Evolutionary conservation across 148 eudicot genomes (phyloP), one percentile per base, ranked within the genome.

Genomic region (Polygonum maritimum): DNA sequence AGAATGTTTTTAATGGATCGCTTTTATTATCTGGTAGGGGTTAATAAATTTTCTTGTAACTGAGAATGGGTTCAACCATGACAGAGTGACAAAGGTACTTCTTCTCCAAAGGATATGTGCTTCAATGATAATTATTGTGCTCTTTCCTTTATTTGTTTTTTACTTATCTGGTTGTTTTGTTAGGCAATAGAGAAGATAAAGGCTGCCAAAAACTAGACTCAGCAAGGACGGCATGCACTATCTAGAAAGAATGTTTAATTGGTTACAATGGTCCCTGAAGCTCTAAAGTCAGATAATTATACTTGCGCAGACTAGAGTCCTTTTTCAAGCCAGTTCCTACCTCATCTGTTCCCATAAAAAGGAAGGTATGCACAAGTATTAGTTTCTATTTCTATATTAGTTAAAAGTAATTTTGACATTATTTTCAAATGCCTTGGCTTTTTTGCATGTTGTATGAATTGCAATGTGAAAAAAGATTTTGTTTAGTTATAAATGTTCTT

Each of bases 181-280:
- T 40, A 92, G 99, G 94, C 98, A 22, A 89, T 91, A 81, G 99
- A 92, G 83, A 96, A 96, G 82, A 92, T 96, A 82, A 96, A 96
- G 85, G 93, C 99, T 57, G 96, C 98, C 58, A 96, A 92, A 86
- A 84, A 79, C 70, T 92, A 96, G 83, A 87, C 94, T 35, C 85
- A 96, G 74, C 98, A 92, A 78, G 98, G 98, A 74, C 85, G 98
- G 99, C 92, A 88, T 60, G 91, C 71, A 72, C 76, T 65, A 76
- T 52, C 14, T 65, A 35, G 69, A 12, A 7, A 63, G 18, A 33
- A 63, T 63, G 35, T 2, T 63, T 12, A 33, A 11, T 57, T 57
- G 3, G 0, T 26, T 22, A 22, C 19, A 35, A 8, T 65, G 35
- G 14, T 65, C 36, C 36, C 19, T 16, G 19, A 35, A 65, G 44